A percentile compares a stretch with the other conserved stretches of the same genome.
phyloP scores from a whole-genome alignment of 208 protist genomes.

The Tritrichomonas musculus region DNA sequence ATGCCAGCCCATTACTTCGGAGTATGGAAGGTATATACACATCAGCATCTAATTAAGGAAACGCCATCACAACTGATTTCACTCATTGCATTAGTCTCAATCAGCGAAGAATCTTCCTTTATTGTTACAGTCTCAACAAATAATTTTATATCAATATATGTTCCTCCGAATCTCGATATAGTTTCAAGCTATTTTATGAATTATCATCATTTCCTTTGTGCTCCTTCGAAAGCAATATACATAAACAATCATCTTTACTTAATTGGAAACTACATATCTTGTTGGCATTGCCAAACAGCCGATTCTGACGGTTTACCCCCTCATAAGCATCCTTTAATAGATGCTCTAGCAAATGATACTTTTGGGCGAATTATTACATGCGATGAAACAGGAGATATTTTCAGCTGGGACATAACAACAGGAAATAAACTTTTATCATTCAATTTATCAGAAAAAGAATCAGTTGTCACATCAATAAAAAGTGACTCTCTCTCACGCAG shows the following conservation, averaged over 20 bases:
- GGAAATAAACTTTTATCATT: not conserved
- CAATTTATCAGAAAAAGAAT: not conserved
- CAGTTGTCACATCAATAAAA: not conserved
- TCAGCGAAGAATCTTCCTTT: not conserved
- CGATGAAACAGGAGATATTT: not conserved
- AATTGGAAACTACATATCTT: not conserved
- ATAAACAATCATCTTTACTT: not conserved
- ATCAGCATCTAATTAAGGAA: not conserved
- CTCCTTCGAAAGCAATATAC: not conserved
- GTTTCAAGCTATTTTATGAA: not conserved
- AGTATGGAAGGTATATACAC: not conserved
- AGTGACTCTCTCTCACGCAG: not conserved
- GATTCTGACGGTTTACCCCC: not conserved
- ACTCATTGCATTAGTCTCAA: not conserved
- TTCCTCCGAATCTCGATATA: not conserved
- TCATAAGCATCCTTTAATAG: not conserved
- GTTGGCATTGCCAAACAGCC: not conserved
- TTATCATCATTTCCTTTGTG: not conserved
- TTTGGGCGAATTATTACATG: not conserved
- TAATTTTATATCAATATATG: not conserved
- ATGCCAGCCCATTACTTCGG: not conserved
- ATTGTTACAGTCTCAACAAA: not conserved
- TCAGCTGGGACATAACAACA: not conserved
- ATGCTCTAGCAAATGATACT: not conserved
- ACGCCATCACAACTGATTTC: not conserved